A percentile compares a stretch with the other conserved stretches of the same genome.
phyloP scores from a whole-genome alignment of 2,329 filamentous ascomycete species.

The Phoma herbarum region DNA sequence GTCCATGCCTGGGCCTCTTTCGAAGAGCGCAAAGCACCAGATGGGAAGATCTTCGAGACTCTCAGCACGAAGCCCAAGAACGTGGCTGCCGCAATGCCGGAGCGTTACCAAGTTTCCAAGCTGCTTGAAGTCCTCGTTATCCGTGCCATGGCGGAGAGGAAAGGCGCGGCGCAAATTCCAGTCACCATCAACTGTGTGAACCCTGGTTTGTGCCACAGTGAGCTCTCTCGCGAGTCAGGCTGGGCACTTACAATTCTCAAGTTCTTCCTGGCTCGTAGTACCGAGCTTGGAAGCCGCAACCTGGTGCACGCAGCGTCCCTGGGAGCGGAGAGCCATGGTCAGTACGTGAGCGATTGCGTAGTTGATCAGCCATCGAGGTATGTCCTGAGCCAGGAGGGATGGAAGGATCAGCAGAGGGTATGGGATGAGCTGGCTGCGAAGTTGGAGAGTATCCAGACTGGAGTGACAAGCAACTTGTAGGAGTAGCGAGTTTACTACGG shows the following conservation, averaged over 20 bases:
- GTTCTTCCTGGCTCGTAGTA: conserved; percentile 31
- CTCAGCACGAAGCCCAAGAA: conserved; percentile 20
- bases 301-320: conserved; percentile 49
- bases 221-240: conserved; percentile 45
- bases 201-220: conserved; percentile 13
- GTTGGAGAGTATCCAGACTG: conserved; percentile 50
- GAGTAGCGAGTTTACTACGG: too few species aligned
- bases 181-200: conserved; percentile 40
- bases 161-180: conserved; percentile 20
- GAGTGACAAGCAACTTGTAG: conserved; percentile 32
- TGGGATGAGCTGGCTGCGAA: conserved; percentile 53
- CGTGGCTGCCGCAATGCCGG: conserved; percentile 3
- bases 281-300: conserved; percentile 51
- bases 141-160: conserved; percentile 27
- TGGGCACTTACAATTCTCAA: conserved; percentile 26
- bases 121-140: conserved; percentile 36
- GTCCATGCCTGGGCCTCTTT: conserved; percentile 25
- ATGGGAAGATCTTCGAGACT: conserved; percentile 30
- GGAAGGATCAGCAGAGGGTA: conserved; percentile 46
- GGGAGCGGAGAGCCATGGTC: conserved; percentile 52
- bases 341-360: conserved; percentile 51
- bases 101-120: conserved; percentile 31
- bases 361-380: conserved; percentile 41
- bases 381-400: conserved; percentile 51
- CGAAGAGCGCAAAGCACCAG: conserved; percentile 25